Conservation (phyloP, 768 basidiomycete species). For the Suillus ampliporus region DNA sequence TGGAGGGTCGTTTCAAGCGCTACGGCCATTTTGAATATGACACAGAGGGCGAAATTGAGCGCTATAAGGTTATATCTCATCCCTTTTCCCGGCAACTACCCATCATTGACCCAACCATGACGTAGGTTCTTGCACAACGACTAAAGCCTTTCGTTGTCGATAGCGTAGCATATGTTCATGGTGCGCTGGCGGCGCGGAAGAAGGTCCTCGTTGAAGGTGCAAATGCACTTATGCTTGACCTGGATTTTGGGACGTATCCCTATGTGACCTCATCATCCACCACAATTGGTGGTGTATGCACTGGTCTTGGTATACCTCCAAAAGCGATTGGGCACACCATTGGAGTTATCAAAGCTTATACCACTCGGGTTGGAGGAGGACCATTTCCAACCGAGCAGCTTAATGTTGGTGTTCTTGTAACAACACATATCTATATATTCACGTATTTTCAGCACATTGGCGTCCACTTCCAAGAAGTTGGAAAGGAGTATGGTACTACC, state of each 20-base stretch:
- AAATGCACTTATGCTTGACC: conserved; percentile 97
- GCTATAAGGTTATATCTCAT: conserved; percentile 75
- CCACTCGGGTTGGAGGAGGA: conserved; percentile 97
- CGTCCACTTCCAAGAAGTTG: conserved; percentile 90
- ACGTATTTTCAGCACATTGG: conserved; percentile 66
- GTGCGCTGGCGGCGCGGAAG: conserved; percentile 76
- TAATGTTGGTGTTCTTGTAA: conserved; percentile 57
- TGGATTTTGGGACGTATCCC: conserved; percentile 98
- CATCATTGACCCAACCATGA: conserved; percentile 1
- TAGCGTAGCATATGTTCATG: conserved; percentile 84
- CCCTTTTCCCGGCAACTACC: not conserved
- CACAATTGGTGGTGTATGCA: conserved; percentile 93
- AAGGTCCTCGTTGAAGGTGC: conserved; percentile 94
- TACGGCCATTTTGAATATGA: conserved; percentile 99
- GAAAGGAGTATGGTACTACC: conserved; percentile 89
- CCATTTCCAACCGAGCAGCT: conserved; percentile 98
- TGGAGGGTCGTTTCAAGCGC: conserved; percentile 97
- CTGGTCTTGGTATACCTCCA: conserved; percentile 96
- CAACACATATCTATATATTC: conserved; percentile 5
- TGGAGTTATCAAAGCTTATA: conserved; percentile 98
- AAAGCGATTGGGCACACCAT: conserved; percentile 84
- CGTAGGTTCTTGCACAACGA: conserved; percentile 79
- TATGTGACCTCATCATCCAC: conserved; percentile 97
- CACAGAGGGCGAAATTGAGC: conserved; percentile 92
- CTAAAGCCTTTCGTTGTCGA: conserved; percentile 90